Base-by-base conservation (phyloP, 768 basidiomycete genomes). In the Russula olivacea region DNA sequence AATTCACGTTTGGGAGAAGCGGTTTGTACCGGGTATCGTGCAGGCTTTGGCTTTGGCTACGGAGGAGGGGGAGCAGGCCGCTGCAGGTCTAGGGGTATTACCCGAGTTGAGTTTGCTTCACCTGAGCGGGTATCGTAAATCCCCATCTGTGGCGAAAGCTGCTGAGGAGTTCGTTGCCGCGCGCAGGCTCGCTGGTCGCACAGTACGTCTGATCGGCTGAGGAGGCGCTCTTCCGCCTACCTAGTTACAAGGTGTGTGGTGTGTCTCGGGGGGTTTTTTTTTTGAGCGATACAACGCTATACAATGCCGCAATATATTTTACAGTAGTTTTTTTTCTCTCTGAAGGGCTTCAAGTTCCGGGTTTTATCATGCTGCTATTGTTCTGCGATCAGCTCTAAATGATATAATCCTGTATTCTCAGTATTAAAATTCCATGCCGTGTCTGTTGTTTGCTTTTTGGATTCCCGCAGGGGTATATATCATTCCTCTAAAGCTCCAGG, bases 21-120 rank as follows among this genome's bases (percentile, higher is more conserved):
- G n/a, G 41, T n/a, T 41, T 30, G 55, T 61, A 34, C 49, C 17
- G 14, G 61, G 48, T 23, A 21, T 63, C 50, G 5, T 32, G 41
- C 40, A 47, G 6, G 50, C 30, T 25, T 25, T 58, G 36, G 54
- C n/a, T 12, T 12, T 1, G 7, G 11, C 2, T 12, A 12, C 34
- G 34, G 34, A 19, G 1, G 61, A 40, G 11, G 61, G 45, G 6
- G 30, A 30, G 30, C 3, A 30, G 30, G 30, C 30, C 30, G 30
- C 30, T 6, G 30, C 2, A 28, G 28, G 28, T 2, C 2, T 28
- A n/a, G 49, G 8, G 11, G 23, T 57, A 21, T 40, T 58, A 14
- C 58, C 48, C 19, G n/a, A 8, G 5, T 1, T 58, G 17, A 7
- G 2, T 17, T 10, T 2, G 5, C 58, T 58, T 11, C 3, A 6